Base-by-base conservation (phyloP, 2,329 filamentous ascomycete species). In the Dothiorella sarmentorum region DNA sequence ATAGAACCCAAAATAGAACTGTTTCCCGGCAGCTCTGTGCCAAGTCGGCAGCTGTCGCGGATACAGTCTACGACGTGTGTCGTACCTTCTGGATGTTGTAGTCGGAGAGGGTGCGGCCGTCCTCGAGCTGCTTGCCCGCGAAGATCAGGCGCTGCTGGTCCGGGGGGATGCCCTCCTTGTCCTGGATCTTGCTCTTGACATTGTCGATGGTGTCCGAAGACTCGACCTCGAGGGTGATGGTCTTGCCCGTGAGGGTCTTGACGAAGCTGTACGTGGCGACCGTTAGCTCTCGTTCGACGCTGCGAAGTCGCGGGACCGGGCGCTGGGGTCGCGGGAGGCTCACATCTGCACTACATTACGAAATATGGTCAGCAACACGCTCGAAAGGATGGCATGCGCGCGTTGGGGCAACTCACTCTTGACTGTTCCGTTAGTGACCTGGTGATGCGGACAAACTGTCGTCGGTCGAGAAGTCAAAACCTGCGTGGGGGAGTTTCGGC, bases 161-260 rank as follows among this genome's bases (percentile, higher is more conserved):
- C 67, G 92, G 92, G 72, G 93, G 93, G 70, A 97, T 97, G 72
- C 93, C 93, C 84, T 97, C 93, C 89, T 97, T 97, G 82, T 97
- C 92, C 84, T 97, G 93, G 80, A 97, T 97, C 89, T 97, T 97
- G 83, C 87, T 88, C 88, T 97, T 97, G 81, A 97, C 93, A 87
- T 97, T 97, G 87, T 97, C 93, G 84, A 97, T 97, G 74, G 93
- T 97, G 82, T 97, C 93, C 76, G 87, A 91, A 75, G 91, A 96
- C 88, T 97, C 93, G 78, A 97, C 92, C 88, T 97, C 93, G 74
- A 97, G 89, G 81, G 94, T 97, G 85, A 97, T 97, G 80, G 93
- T 97, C 90, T 97, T 97, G 82, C 94, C 93, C 85, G 93, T 97
- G 76, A 97, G 91, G 86, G 93, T 97, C 89, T 97, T 97, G 83